Base-by-base conservation (phyloP, 306 rosid genomes). In the Begonia fuchsioides region DNA sequence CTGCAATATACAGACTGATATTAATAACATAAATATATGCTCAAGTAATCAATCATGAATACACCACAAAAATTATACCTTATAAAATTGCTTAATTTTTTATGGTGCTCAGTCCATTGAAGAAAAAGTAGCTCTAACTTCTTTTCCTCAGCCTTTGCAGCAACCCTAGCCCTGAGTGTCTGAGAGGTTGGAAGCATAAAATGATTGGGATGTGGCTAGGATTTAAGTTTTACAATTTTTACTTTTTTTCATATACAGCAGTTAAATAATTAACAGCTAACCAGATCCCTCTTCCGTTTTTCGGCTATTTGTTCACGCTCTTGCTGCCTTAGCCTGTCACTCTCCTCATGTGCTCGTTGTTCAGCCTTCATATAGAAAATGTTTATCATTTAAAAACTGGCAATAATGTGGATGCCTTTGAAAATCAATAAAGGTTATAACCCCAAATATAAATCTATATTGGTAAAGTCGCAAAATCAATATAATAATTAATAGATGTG, bases 101-200 rank as follows among this genome's bases (percentile, higher is more conserved):
- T 82, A 50, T 85, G 82, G 74, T 90, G 98, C 61, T 81, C 98
- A 70, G 81, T 79, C 98, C 98, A 90, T 67, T 62, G 87, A 71
- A 90, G 87, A 77, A 79, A 90, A 65, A 90, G 87, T 72, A 90
- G 68, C 79, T 90, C 98, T 82, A 90, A 68, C 56, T 81, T 85
- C 76, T 90, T 90, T 68, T 85, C 98, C 70, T 90, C 98, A 1
- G 98, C 87, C 71, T 90, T 90, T 59, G 94, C 98, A 67, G 86
- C 74, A 68, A 90, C 92, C 43, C 98, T 95, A 56, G 98, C 98
- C 49, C 87, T 74, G 53, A 90, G 95, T 65, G 82, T 85, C 98
- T 90, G 71, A 5, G n/a, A 55, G 46, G 49, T 18, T 54, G 50
- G 62, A 32, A 57, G 6, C 44, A 67, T n/a, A 15, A 53, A 55